Conservation (phyloP, 1,284 basidiomycete species). For the Coriolopsis trogii region DNA sequence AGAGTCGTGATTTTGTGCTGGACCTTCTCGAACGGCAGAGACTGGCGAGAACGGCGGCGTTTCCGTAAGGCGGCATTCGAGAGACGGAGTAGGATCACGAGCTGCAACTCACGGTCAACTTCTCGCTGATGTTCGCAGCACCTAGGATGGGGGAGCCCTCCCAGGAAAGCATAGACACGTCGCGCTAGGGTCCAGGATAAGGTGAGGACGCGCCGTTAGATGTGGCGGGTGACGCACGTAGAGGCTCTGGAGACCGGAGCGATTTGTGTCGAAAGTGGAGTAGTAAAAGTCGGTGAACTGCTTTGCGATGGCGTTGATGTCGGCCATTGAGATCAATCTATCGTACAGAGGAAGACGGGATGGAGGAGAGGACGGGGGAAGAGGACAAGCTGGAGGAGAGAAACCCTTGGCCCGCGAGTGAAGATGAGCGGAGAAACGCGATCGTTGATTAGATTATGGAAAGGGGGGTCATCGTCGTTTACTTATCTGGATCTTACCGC, state of each 20-base stretch:
- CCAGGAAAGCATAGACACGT: conserved; percentile 87
- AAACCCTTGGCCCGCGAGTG: conserved; percentile 18
- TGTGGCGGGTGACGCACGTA: conserved; percentile 85
- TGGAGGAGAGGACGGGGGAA: conserved; percentile 22
- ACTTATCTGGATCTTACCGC: conserved; percentile 12
- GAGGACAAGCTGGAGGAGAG: conserved; percentile 11
- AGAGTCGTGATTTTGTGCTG: conserved; percentile 83
- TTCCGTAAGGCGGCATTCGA: too few species aligned
- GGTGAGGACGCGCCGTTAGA: too few species aligned
- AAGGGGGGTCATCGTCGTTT: conserved; percentile 9
- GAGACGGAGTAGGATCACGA: too few species aligned
- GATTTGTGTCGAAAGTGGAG: conserved; percentile 65
- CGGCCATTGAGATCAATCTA: conserved; percentile 54
- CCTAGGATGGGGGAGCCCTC: conserved; percentile 76
- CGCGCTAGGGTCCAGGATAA: conserved; percentile 60
- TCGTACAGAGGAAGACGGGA: conserved; percentile 23
- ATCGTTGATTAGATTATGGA: conserved; percentile 25
- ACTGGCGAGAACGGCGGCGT: too few species aligned
- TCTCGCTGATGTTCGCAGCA: conserved; percentile 66
- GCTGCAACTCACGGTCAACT: conserved; percentile 69
- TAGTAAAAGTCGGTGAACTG: conserved; percentile 84
- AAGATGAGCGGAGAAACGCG: conserved; percentile 9
- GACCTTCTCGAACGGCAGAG: conserved; percentile 83
- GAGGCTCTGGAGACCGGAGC: conserved; percentile 56
- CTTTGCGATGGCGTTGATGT: conserved; percentile 65